Base-by-base conservation (phyloP, 1,284 basidiomycete species). In the Melampsora americana region DNA sequence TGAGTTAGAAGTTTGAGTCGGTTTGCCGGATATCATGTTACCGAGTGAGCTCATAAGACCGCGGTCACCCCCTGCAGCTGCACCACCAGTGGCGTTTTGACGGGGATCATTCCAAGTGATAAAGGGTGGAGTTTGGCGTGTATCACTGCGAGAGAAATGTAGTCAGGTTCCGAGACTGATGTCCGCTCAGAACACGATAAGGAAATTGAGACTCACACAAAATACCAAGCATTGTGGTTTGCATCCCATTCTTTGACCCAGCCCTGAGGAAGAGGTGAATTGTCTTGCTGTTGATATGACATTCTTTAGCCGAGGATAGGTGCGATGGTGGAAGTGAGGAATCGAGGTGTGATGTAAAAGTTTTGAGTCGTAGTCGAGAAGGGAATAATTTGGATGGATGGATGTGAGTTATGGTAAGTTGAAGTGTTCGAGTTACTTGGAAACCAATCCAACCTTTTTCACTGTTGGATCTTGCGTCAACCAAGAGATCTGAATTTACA, bases 161-260 rank as follows among this genome's bases (percentile, higher is more conserved):
- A 69, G n/a, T 26, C 50, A 60, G 28, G 42, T 1, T 5, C 14
- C 50, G 6, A 48, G 16, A 18, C 9, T 26, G 44, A 67, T 20
- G 6, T 9, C 35, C 5, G 3, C 35, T 35, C 35, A 12, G 44
- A n/a, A 26, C 66, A 14, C n/a, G 39, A 46, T 67, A 28, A 9
- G 35, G 35, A 46, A 1, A 14, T 67, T 12, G n/a, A 2, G 26
- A 26, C 69, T 64, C 35, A 71, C 69, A 71, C 69, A 32, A 61
- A 71, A 12, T 71, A 71, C 69, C 69, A 71, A 1, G 69, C 39
- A 60, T 71, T 71, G n/a, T 71, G 69, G 35, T 62, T 62, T 1
- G 23, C 60, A 48, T 71, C 69, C 69, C 69, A 71, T 39, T 71
- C 59, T 59, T 62, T 71, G 69, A 71, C 62, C 69, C 69, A 71